Base-by-base conservation (phyloP, 495 filamentous ascomycete species). In the Annulohypoxylon moriforme region DNA sequence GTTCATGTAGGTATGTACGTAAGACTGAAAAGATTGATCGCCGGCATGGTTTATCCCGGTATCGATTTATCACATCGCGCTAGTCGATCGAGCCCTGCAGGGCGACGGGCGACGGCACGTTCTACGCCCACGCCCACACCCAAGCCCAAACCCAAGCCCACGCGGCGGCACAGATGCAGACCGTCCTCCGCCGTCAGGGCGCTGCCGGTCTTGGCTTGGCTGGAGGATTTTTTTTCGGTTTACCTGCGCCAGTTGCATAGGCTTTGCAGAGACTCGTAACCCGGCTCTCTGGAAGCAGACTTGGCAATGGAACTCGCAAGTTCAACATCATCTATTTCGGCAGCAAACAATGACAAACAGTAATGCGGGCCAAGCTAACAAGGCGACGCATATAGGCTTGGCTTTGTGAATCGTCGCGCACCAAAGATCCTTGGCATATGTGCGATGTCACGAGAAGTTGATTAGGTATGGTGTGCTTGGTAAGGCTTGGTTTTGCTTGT, bases 211-310 rank as follows among this genome's bases (percentile, higher is more conserved):
- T 65, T 52, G 71, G 71, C 71, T 67, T 73, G 71, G 65, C 71
- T 36, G 38, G 47, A 40, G 60, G 53, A 60, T 34, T 52, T 44
- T 52, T 44, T 44, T 4, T 18, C 40, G 40, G n/a, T 25, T 64
- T 66, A 24, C 10, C 40, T 50, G 65, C 53, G 65, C 53, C 59
- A 31, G 65, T 62, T 73, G 71, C 71, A 73, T 73, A 63, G 65
- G 56, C 66, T 73, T 22, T 69, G 71, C 65, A 73, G 71, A 66
- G 69, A 62, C 50, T 36, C 56, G 29, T 64, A 68, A 77, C 70
- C 70, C 69, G 59, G 55, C 36, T 59, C 64, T 77, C 72, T 74
- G 71, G 71, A 74, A 74, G 57, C 67, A 74, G 71, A 71, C 71
- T 74, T 74, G 71, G 71, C 71, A 74, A 74, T 74, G 71, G 36